Evolutionary conservation across 2,329 filamentous ascomycete species (phyloP).

Genomic region (Drechslerella coelobrocha): DNA sequence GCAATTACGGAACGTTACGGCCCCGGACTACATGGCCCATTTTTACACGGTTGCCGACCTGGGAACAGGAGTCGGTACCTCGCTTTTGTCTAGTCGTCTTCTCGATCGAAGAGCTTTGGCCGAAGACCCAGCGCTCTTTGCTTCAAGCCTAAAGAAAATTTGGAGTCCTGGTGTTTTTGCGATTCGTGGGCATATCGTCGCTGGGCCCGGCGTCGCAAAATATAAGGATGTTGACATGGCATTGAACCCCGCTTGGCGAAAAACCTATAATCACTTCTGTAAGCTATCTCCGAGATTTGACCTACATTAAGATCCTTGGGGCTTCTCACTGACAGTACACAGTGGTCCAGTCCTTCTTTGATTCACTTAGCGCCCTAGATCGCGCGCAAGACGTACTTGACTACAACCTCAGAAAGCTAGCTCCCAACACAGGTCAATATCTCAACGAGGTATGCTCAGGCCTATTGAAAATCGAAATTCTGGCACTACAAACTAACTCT

Average conservation of each 20-base stretch:
- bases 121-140: slow-evolving; percentile 55
- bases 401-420: slow-evolving; percentile 58
- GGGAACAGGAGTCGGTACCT: slow-evolving; percentile 52
- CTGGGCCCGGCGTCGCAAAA: slow-evolving; percentile 58
- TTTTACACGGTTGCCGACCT: slow-evolving; percentile 52
- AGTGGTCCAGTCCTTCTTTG: slow-evolving; percentile 51
- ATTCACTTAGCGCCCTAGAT: slow-evolving; percentile 57
- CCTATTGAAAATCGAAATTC: slow-evolving; percentile 53
- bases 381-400: slow-evolving; percentile 36
- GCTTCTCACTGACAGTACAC: not conserved
- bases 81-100: slow-evolving; percentile 56
- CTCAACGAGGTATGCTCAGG: slow-evolving; percentile 62
- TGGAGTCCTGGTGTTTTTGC: slow-evolving; percentile 51
- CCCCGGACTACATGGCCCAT: slow-evolving; percentile 53
- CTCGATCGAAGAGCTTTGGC: slow-evolving; percentile 56
- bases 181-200: slow-evolving; percentile 56
- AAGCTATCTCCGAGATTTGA: slow-evolving; percentile 1
- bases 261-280: slow-evolving; percentile 59
- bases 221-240: slow-evolving; percentile 58
- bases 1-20: slow-evolving; percentile 43
- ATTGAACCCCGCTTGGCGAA: slow-evolving; percentile 60
- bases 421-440: slow-evolving; percentile 60
- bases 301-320: too few species aligned
- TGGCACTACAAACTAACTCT: too few species aligned
- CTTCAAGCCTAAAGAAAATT: slow-evolving; percentile 57